Evolutionary conservation across 257 asterid genomes (phyloP), one percentile per base, ranked within the genome.

Genomic region (Misopates orontium): DNA sequence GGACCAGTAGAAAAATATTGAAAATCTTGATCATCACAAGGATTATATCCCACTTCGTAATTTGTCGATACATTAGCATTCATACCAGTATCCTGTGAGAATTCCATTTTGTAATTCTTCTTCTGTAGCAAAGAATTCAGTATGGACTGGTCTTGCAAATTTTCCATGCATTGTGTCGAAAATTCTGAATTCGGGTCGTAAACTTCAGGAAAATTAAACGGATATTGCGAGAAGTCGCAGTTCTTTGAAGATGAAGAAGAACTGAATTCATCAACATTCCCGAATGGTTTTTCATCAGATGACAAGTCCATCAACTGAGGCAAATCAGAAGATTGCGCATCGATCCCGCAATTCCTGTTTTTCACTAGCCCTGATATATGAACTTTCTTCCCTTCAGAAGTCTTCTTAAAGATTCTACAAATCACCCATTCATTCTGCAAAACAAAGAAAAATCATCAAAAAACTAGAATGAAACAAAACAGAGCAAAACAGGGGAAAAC

Each of bases 401-500:
- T 83, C 83, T 90, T 90, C 9, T 82, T 85, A 57, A 87, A 90
- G 6, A 87, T 90, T 75, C 91, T 79, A 81, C 85, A 80, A 18
- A 90, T 87, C 67, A 87, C 97, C 94, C 95, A 90, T 19, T 87
- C 91, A 57, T 76, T 87, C 91, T 87, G 91, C 84, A 67, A 19
- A 1, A 60, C n/a, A 16, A 47, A 1, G 31, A 62, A 40, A 19
- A 28, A 28, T 28, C 4, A 28, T 28, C 36, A 28, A 28, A 28
- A 28, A 28, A 28, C 4, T 7, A 28, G 36, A 3, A 28, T 2
- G 3, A 28, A 28, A 28, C 36, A 28, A 28, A 7, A 28, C 36
- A 28, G 36, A 36, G 42, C 18, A 42, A 15, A 62, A 42, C 59
- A 40, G 18, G 47, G 53, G 19, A 10, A 41, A 12, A 3, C 36